Evolutionary conservation across 495 filamentous ascomycete genomes (phyloP).

Genomic region (Penicillium subrubescens): DNA sequence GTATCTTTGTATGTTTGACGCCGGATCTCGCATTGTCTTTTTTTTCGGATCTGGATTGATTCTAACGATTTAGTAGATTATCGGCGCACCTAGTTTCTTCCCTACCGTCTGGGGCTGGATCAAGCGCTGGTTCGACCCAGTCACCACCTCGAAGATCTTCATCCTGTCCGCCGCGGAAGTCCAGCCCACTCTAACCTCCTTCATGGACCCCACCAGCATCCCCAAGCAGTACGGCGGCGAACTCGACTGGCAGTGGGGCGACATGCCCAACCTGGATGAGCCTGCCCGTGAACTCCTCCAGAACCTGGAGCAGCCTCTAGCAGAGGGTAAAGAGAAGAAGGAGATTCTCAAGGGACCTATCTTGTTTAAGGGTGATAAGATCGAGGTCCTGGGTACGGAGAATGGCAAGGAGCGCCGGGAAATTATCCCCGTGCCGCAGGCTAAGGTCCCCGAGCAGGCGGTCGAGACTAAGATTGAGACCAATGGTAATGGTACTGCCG

Average conservation of each 20-base stretch:
- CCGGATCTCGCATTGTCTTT: not conserved
- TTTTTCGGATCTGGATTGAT: not conserved
- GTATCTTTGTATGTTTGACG: constrained; percentile 68
- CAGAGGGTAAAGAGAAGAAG: constrained; percentile 33
- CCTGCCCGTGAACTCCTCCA: constrained; percentile 50
- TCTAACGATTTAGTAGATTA: constrained; percentile 56
- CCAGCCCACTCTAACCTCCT: constrained; percentile 68
- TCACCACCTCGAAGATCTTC: constrained; percentile 91
- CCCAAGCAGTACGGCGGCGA: constrained; percentile 84
- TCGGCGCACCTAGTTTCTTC: constrained; percentile 89
- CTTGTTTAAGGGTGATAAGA: constrained; percentile 41
- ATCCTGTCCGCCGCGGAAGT: constrained; percentile 73
- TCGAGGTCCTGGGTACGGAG: constrained; percentile 44
- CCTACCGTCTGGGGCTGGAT: constrained; percentile 94
- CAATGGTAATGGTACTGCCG: not conserved
- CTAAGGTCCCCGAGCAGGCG: constrained; percentile 4
- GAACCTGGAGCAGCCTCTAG: constrained; percentile 33
- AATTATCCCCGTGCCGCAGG: constrained; percentile 33
- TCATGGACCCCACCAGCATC: constrained; percentile 79
- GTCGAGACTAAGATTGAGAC: not conserved
- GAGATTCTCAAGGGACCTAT: constrained; percentile 44
- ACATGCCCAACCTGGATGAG: constrained; percentile 70
- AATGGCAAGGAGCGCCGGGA: constrained; percentile 41
- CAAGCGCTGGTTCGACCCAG: constrained; percentile 94
- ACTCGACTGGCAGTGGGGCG: constrained; percentile 77